Evolutionary conservation across 148 eudicot species (phyloP).

Genomic region (Euryodendron excelsum): DNA sequence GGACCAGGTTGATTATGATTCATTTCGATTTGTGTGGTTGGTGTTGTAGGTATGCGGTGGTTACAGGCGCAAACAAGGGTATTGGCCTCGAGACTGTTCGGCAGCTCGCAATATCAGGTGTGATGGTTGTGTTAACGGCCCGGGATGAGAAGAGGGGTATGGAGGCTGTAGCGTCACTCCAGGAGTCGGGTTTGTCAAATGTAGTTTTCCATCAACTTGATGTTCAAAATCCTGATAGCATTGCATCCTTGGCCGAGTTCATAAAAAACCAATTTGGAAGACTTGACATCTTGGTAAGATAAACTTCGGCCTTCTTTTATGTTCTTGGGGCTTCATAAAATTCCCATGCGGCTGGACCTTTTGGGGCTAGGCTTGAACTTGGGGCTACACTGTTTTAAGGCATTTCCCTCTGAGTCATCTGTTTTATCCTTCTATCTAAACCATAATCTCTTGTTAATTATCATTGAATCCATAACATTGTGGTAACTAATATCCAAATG

Average conservation of each 20-base stretch:
- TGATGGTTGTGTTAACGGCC: conserved; percentile 45
- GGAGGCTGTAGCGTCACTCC: conserved; percentile 31
- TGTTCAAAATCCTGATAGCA: conserved; percentile 37
- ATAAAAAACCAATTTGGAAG: conserved; percentile 28
- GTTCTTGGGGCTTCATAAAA: neutral
- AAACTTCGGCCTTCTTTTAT: neutral
- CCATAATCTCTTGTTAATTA: neutral
- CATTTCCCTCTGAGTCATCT: too few species aligned
- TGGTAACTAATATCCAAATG: neutral
- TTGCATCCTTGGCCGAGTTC: conserved; percentile 34
- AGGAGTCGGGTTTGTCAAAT: conserved; percentile 30
- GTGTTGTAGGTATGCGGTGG: conserved; percentile 42
- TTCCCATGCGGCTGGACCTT: neutral
- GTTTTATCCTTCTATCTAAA: neutral
- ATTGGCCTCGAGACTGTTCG: conserved; percentile 50
- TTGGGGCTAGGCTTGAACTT: neutral
- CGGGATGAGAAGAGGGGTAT: conserved; percentile 45
- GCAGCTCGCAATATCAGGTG: conserved; percentile 38
- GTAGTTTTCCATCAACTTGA: conserved; percentile 54
- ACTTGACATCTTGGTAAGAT: conserved; percentile 51
- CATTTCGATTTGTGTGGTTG: neutral
- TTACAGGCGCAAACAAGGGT: conserved; percentile 57
- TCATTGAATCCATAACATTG: neutral
- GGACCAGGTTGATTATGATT: neutral
- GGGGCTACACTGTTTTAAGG: neutral